These are phyloP conservation scores for Chimonanthus praecox DNA, from an alignment of 164 flowering plant species.

Conservation along the genomic window DNA sequence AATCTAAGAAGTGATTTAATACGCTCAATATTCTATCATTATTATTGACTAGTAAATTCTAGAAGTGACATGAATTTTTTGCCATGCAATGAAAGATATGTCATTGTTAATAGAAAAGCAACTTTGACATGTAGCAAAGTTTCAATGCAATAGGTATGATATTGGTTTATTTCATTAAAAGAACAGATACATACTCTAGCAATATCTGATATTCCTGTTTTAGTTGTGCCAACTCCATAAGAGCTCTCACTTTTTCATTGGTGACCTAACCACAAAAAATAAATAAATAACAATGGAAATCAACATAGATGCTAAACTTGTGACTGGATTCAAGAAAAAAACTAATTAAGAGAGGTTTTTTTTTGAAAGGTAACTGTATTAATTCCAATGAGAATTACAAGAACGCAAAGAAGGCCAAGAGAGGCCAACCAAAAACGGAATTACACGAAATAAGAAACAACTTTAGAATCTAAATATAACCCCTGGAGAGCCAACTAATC, in stretches of 20 bases:
- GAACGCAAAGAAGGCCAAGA: too few species aligned
- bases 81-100: not conserved
- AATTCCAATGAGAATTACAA: too few species aligned
- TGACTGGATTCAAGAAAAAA: not conserved
- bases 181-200: slow-evolving; percentile 50
- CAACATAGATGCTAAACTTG: not conserved
- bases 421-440: too few species aligned
- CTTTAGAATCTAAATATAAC: too few species aligned
- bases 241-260: slow-evolving; percentile 88
- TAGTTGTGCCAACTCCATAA: slow-evolving; percentile 82
- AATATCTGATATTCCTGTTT: slow-evolving; percentile 56
- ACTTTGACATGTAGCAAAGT: not conserved
- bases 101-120: not conserved
- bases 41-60: not conserved
- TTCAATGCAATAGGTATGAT: not conserved
- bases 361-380: too few species aligned
- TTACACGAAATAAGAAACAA: too few species aligned
- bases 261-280: slow-evolving; percentile 57
- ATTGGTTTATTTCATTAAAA: not conserved
- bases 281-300: not conserved
- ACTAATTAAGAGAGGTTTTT: not conserved
- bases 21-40: too few species aligned
- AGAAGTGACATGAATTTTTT: not conserved
- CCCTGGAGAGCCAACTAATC: too few species aligned
- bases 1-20: too few species aligned